These are phyloP conservation scores for Syzygium oleosum DNA, from an alignment of 345 rosid species.

Conservation along the genomic window DNA sequence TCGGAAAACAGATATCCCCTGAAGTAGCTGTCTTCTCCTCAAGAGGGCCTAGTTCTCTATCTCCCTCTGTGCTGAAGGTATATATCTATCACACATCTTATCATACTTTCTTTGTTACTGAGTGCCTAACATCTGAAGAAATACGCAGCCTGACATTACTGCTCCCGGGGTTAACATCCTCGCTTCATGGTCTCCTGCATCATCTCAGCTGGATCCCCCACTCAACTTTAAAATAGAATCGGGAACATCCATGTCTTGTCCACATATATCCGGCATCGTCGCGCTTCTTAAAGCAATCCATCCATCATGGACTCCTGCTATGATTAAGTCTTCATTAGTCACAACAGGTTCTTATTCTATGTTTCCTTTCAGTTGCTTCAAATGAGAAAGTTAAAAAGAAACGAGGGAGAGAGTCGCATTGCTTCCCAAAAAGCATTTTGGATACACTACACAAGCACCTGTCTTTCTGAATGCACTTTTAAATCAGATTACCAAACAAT, in stretches of 20 bases:
- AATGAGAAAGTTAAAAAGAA: neutral
- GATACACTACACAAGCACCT: neutral
- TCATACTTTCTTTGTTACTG: neutral
- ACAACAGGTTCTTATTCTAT: conserved; percentile 28
- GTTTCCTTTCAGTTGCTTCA: neutral
- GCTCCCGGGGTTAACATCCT: conserved; percentile 57
- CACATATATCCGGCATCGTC: conserved; percentile 43
- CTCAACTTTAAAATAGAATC: conserved; percentile 34
- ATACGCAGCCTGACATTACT: conserved; percentile 49
- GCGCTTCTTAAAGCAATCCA: conserved; percentile 40
- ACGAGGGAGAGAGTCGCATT: neutral
- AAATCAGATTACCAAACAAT: neutral
- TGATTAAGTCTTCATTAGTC: conserved; percentile 43
- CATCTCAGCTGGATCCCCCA: neutral
- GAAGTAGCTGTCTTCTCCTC: conserved; percentile 49
- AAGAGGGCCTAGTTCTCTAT: conserved; percentile 51
- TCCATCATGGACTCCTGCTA: conserved; percentile 53
- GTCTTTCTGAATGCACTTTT: neutral
- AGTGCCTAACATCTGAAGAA: neutral
- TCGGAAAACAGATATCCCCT: conserved; percentile 38
- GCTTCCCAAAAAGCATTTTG: neutral
- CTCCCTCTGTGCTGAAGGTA: conserved; percentile 49
- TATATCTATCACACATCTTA: neutral
- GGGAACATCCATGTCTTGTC: conserved; percentile 60
- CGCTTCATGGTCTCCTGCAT: conserved; percentile 51